These are phyloP conservation scores for Ophiosphaerella narmari DNA, from an alignment of 2,329 filamentous ascomycete species.

Conservation along the genomic window DNA sequence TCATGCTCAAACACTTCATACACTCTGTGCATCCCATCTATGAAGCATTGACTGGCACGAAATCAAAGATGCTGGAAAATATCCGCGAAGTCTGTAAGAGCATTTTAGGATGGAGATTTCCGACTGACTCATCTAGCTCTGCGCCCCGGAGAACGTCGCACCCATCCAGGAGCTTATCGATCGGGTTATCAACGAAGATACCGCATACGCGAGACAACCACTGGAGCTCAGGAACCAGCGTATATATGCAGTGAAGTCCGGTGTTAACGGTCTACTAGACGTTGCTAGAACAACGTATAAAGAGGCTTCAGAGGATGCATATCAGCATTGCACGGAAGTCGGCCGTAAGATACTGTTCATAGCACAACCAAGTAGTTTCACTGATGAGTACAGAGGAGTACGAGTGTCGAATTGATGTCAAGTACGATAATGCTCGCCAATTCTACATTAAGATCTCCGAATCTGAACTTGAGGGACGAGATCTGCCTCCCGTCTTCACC, in stretches of 20 bases:
- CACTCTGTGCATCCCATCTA: slow-evolving; percentile 69
- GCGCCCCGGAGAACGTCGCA: slow-evolving; percentile 64
- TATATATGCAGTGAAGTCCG: slow-evolving; percentile 86
- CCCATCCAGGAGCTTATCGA: slow-evolving; percentile 69
- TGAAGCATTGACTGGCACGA: slow-evolving; percentile 68
- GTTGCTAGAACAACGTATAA: slow-evolving; percentile 89
- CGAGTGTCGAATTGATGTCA: slow-evolving; percentile 67
- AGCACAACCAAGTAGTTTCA: no score
- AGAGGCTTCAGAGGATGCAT: slow-evolving; percentile 79
- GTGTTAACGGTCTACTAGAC: slow-evolving; percentile 83
- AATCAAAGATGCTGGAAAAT: slow-evolving; percentile 66
- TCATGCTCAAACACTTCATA: slow-evolving; percentile 84
- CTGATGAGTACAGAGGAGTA: slow-evolving; percentile 48
- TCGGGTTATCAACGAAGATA: slow-evolving; percentile 77
- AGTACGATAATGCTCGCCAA: slow-evolving; percentile 75
- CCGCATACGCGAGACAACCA: slow-evolving; percentile 75
- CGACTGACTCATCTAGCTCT: slow-evolving; percentile 54
- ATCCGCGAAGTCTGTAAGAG: slow-evolving; percentile 61
- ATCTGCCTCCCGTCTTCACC: slow-evolving; percentile 72
- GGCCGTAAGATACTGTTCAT: slow-evolving; percentile 55
- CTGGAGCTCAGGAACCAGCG: slow-evolving; percentile 88
- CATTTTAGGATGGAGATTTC: no score
- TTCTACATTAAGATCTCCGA: slow-evolving; percentile 75
- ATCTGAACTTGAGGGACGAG: slow-evolving; percentile 64
- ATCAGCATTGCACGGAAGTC: slow-evolving; percentile 70